Evolutionary conservation across 1,284 basidiomycete species (phyloP).

Genomic region (Microbotryum intermedium): DNA sequence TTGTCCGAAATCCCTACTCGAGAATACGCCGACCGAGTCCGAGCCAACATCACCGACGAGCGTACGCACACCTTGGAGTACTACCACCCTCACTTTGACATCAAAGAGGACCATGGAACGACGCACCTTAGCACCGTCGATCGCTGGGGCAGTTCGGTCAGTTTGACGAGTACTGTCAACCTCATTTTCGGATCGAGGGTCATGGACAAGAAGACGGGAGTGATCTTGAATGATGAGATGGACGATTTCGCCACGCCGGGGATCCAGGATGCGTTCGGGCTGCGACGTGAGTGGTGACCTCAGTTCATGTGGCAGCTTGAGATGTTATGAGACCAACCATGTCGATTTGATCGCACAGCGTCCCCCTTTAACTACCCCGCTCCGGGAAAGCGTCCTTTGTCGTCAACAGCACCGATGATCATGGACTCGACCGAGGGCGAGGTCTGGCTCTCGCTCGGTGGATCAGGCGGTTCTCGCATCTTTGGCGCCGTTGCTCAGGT

Average conservation of each 20-base stretch:
- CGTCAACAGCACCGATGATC: constrained; percentile 71
- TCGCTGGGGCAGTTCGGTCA: constrained; percentile 70
- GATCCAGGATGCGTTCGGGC: constrained; percentile 67
- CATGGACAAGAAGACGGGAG: constrained; percentile 71
- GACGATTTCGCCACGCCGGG: constrained; percentile 80
- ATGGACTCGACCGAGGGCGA: constrained; percentile 59
- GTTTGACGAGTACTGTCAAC: constrained; percentile 81
- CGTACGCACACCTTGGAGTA: constrained; percentile 68
- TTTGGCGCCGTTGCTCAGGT: constrained; percentile 72
- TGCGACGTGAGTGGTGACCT: constrained; percentile 38
- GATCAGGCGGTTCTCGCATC: constrained; percentile 78
- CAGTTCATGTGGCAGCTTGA: background rate
- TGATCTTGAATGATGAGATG: constrained; percentile 77
- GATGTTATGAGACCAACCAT: background rate
- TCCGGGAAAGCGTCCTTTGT: constrained; percentile 73
- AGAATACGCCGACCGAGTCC: constrained; percentile 54
- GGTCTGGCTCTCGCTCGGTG: constrained; percentile 66
- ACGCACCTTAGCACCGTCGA: constrained; percentile 77
- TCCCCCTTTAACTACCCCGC: constrained; percentile 61
- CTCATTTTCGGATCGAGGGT: constrained; percentile 75
- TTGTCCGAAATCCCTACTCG: constrained; percentile 63
- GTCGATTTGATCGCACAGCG: constrained; percentile 1
- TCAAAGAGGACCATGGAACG: constrained; percentile 73
- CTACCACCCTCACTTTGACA: constrained; percentile 73
- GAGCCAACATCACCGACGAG: constrained; percentile 68